Evolutionary conservation across 2,329 filamentous ascomycete genomes (phyloP).

Genomic region (Ramularia collo-cygni): DNA sequence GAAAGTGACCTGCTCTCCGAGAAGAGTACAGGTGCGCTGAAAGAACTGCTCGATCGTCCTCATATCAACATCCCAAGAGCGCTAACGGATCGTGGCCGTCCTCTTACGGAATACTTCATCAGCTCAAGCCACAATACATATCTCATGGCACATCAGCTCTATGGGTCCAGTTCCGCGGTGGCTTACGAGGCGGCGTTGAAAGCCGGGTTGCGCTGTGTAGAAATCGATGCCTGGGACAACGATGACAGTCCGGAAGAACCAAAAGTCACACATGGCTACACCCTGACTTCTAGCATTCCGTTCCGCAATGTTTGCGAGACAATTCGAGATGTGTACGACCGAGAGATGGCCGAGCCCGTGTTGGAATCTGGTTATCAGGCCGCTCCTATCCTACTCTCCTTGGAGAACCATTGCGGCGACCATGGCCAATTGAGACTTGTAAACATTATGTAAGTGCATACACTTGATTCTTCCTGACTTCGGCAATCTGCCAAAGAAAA

Average conservation of each 20-base stretch:
- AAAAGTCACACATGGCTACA: conserved; percentile 65
- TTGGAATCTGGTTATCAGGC: conserved; percentile 36
- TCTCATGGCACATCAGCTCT: conserved; percentile 62
- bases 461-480: too few species aligned
- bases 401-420: conserved; percentile 60
- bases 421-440: conserved; percentile 56
- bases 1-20: conserved; percentile 23
- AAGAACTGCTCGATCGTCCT: conserved; percentile 48
- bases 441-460: conserved; percentile 52
- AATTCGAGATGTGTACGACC: conserved; percentile 56
- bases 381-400: conserved; percentile 56
- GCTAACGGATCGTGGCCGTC: conserved; percentile 51
- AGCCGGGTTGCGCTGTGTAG: conserved; percentile 61
- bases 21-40: conserved; percentile 41
- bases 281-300: conserved; percentile 57
- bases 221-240: conserved; percentile 68
- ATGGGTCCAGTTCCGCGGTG: conserved; percentile 53
- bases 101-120: conserved; percentile 64
- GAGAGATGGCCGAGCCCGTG: conserved; percentile 45
- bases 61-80: conserved; percentile 52
- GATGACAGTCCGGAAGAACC: conserved; percentile 55
- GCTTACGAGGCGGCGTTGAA: conserved; percentile 58
- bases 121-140: conserved; percentile 71
- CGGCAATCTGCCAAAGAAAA: too few species aligned
- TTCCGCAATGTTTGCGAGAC: conserved; percentile 61